These are phyloP conservation scores for Talaromyces sp. DNA, from an alignment of 2,329 filamentous ascomycete species.

Conservation along the genomic window DNA sequence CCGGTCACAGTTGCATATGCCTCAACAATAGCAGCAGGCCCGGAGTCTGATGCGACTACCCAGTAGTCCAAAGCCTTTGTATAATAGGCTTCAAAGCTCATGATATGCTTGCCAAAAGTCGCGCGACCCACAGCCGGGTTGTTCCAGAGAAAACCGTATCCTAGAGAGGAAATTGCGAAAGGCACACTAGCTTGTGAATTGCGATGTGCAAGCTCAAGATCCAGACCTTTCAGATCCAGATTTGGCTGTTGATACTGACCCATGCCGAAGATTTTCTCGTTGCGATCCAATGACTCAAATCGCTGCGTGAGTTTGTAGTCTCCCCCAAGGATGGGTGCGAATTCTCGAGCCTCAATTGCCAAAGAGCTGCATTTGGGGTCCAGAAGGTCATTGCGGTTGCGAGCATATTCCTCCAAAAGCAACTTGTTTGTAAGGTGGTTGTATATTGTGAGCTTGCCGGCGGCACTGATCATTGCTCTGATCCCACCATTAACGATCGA, in stretches of 20 bases:
- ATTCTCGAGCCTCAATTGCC: conserved; percentile 56
- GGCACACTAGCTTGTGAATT: conserved; percentile 66
- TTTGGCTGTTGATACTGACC: conserved; percentile 65
- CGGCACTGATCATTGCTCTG: conserved; percentile 20
- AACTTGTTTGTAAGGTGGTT: conserved; percentile 39
- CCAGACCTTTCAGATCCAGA: conserved; percentile 60
- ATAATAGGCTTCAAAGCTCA: conserved; percentile 59
- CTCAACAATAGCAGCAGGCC: conserved; percentile 54
- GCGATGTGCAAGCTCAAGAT: conserved; percentile 63
- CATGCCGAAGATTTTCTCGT: conserved; percentile 65
- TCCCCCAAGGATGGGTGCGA: conserved; percentile 49
- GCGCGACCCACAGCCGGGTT: conserved; percentile 61
- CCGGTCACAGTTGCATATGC: conserved; percentile 58
- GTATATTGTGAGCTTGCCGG: conserved; percentile 51
- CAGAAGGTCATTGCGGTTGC: conserved; percentile 48
- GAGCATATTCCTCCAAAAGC: conserved; percentile 54
- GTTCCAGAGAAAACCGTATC: conserved; percentile 66
- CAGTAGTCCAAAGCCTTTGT: conserved; percentile 61
- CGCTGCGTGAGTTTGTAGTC: conserved; percentile 58
- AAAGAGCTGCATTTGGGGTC: conserved; percentile 60
- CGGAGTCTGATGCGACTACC: conserved; percentile 56
- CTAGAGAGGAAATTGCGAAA: conserved; percentile 57
- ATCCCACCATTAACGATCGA: neutral
- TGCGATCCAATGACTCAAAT: conserved; percentile 53
- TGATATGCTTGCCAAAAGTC: conserved; percentile 59